A percentile compares a stretch with the other conserved stretches of the same genome.
Conservation (phyloP, 768 basidiomycete species). For the Fibroporia radiculosa region DNA sequence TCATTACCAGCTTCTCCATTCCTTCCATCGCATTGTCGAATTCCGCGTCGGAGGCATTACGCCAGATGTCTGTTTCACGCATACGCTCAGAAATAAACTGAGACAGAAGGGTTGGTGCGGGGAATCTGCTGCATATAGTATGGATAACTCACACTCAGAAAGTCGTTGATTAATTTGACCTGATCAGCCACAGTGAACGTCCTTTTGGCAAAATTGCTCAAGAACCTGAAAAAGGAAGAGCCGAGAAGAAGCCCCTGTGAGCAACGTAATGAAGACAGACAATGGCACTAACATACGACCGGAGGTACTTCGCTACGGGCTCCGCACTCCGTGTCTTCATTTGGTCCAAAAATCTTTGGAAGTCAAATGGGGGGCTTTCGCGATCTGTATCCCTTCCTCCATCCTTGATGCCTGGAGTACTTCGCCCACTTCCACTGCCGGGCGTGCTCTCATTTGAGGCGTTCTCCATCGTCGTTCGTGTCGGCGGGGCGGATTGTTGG, state of each 20-base stretch:
- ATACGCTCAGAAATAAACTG: constrained; percentile 90
- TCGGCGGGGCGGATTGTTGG: constrained; percentile 31
- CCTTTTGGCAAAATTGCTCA: constrained; percentile 88
- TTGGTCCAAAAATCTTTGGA: constrained; percentile 91
- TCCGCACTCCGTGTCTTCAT: constrained; percentile 86
- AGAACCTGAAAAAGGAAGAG: constrained; percentile 48
- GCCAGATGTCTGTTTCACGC: constrained; percentile 80
- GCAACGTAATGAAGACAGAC: background rate
- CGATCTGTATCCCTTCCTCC: constrained; percentile 20
- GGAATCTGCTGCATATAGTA: background rate
- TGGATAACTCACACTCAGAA: constrained; percentile 57
- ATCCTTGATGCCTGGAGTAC: constrained; percentile 9
- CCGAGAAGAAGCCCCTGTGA: constrained; percentile 2
- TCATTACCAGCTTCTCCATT: constrained; percentile 99
- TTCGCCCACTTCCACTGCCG: constrained; percentile 14
- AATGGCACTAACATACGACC: constrained; percentile 63
- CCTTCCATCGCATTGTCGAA: constrained; percentile 98
- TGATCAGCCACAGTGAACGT: constrained; percentile 91
- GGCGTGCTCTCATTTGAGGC: constrained; percentile 12
- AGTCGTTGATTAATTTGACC: constrained; percentile 92
- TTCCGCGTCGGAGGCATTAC: constrained; percentile 65
- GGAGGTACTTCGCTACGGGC: constrained; percentile 88
- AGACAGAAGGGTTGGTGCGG: constrained; percentile 9
- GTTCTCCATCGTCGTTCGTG: background rate
- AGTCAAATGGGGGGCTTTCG: constrained; percentile 66